Evolutionary conservation across 179 eudicot species (phyloP).

Genomic region (Drosera spatulata): DNA sequence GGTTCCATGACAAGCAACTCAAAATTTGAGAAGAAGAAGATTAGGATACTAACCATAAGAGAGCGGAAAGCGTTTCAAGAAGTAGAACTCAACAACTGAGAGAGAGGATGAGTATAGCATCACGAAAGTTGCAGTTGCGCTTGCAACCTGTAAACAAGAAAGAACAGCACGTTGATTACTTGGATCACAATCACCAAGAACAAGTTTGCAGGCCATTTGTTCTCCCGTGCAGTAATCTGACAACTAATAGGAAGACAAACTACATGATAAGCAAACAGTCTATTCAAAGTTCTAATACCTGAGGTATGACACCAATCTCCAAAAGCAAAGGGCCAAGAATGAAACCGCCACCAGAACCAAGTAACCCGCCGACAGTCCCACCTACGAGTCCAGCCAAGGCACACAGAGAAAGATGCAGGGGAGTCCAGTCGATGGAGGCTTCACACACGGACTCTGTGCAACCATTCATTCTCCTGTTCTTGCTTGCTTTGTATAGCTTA

Average conservation of each 20-base stretch:
- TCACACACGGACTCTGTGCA: conserved; percentile 65
- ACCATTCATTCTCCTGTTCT: conserved; percentile 50
- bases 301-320: conserved; percentile 96
- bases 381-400: conserved; percentile 85
- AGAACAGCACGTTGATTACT: not conserved
- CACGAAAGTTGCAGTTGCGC: conserved; percentile 97
- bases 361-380: conserved; percentile 92
- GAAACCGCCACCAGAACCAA: conserved; percentile 98
- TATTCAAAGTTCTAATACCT: conserved; percentile 20
- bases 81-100: conserved; percentile 94
- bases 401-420: conserved; percentile 53
- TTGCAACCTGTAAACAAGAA: conserved; percentile 51
- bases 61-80: conserved; percentile 78
- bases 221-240: no score
- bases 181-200: no score
- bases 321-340: conserved; percentile 87
- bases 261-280: not conserved
- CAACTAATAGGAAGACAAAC: no score
- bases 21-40: not conserved
- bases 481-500: conserved; percentile 59
- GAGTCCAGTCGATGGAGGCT: conserved; percentile 79
- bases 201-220: no score
- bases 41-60: conserved; percentile 43
- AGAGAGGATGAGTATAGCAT: conserved; percentile 92
- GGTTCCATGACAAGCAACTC: not conserved